Evolutionary conservation across 2,329 filamentous ascomycete species (phyloP).

Genomic region (Penicillium hesseltinei): DNA sequence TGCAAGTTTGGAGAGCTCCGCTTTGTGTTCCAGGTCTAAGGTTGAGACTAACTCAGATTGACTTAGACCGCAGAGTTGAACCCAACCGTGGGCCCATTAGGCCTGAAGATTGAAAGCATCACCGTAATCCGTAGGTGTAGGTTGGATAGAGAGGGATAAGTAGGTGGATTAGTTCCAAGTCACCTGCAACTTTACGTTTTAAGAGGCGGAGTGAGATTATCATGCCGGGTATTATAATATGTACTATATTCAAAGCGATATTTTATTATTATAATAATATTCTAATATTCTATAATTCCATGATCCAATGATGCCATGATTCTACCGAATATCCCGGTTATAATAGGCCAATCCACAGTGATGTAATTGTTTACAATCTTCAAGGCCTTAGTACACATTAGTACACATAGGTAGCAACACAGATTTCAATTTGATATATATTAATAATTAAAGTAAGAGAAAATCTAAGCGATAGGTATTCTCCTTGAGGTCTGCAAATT

Average conservation of each 20-base stretch:
- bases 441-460: not conserved
- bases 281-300: not conserved
- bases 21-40: slow-evolving; percentile 8
- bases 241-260: not conserved
- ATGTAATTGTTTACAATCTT: slow-evolving; percentile 1
- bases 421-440: not conserved
- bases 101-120: slow-evolving; percentile 9
- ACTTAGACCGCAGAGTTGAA: slow-evolving; percentile 1
- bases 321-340: not conserved
- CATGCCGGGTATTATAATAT: not conserved
- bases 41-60: slow-evolving; percentile 2
- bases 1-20: slow-evolving; percentile 14
- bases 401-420: no score
- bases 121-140: not conserved
- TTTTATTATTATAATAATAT: not conserved
- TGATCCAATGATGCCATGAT: not conserved
- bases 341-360: not conserved
- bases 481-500: not conserved
- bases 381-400: not conserved
- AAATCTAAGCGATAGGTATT: not conserved
- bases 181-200: not conserved
- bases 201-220: not conserved
- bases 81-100: slow-evolving; percentile 3
- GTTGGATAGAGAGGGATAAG: not conserved
- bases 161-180: not conserved